These are phyloP conservation scores for Gynochthodes officinalis DNA, from an alignment of 257 asterid species.

Conservation along the genomic window DNA sequence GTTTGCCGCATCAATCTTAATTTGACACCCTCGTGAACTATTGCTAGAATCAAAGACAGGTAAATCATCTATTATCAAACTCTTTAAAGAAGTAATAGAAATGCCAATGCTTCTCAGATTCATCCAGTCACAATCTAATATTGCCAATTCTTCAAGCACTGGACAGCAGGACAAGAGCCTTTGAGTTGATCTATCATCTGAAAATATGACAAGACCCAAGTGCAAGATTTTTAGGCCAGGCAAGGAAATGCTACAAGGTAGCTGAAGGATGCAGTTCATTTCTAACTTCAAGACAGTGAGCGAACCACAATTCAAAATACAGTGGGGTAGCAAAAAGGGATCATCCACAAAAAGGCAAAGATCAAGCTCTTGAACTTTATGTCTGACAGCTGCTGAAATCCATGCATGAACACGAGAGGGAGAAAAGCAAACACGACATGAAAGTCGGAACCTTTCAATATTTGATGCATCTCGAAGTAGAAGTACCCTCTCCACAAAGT, in stretches of 20 bases:
- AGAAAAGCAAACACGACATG: conserved; percentile 54
- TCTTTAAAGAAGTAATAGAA: conserved; percentile 44
- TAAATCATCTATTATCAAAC: conserved; percentile 45
- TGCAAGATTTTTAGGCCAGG: conserved; percentile 42
- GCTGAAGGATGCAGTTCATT: conserved; percentile 45
- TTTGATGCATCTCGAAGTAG: conserved; percentile 33
- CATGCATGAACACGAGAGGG: conserved; percentile 44
- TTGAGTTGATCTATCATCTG: conserved; percentile 40
- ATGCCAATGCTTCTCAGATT: conserved; percentile 32
- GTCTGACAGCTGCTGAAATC: conserved; percentile 43
- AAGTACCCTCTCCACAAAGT: conserved; percentile 49
- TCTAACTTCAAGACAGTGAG: conserved; percentile 37
- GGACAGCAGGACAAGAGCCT: conserved; percentile 46
- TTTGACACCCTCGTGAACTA: conserved; percentile 41
- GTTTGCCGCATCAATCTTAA: conserved; percentile 40
- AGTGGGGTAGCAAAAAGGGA: conserved; percentile 36
- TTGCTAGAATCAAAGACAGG: conserved; percentile 38
- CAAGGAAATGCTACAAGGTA: conserved; percentile 41
- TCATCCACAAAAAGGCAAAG: conserved; percentile 54
- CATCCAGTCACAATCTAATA: conserved; percentile 55
- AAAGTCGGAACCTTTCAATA: conserved; percentile 44
- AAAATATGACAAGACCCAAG: conserved; percentile 47
- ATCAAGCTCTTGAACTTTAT: conserved; percentile 48
- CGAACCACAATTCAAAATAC: conserved; percentile 37
- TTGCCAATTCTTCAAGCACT: conserved; percentile 41